A percentile compares a stretch with the other conserved stretches of the same genome.
These are phyloP conservation scores for Ganoderma boninense DNA, from an alignment of 1,284 basidiomycete genomes.

Conservation along the genomic window DNA sequence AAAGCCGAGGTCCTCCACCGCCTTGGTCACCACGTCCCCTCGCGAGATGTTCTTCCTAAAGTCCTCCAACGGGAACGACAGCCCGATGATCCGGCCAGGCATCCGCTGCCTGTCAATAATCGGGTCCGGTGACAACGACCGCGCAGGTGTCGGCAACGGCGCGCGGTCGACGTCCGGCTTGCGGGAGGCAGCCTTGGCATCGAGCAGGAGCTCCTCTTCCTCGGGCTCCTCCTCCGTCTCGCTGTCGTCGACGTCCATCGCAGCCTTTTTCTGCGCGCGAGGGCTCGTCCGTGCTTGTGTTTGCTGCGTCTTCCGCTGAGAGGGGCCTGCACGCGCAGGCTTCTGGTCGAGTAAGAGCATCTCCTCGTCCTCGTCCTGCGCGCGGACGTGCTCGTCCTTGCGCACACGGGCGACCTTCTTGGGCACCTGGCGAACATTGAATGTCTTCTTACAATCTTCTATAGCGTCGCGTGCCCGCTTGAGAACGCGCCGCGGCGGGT, in stretches of 20 bases:
- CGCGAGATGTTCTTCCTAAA: slow-evolving; percentile 74
- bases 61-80: slow-evolving; percentile 76
- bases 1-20: slow-evolving; percentile 77
- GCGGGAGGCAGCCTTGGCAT: slow-evolving; percentile 38
- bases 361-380: slow-evolving; percentile 69
- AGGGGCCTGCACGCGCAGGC: slow-evolving; percentile 45
- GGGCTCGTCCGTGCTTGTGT: slow-evolving; percentile 7
- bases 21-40: slow-evolving; percentile 84
- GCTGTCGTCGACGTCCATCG: slow-evolving; percentile 39
- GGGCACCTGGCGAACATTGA: slow-evolving; percentile 82
- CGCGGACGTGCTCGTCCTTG: slow-evolving; percentile 68
- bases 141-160: slow-evolving; percentile 47
- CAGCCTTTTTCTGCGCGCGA: slow-evolving; percentile 30
- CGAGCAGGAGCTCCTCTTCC: slow-evolving; percentile 38
- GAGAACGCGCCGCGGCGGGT: slow-evolving; percentile 75
- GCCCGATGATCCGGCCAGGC: slow-evolving; percentile 75
- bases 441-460: slow-evolving; percentile 66
- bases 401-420: slow-evolving; percentile 58
- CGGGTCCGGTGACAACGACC: slow-evolving; percentile 55
- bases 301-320: slow-evolving; percentile 23
- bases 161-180: slow-evolving; percentile 27
- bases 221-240: slow-evolving; percentile 36
- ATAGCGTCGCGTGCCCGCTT: slow-evolving; percentile 65
- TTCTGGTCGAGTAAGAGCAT: slow-evolving; percentile 66
- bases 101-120: slow-evolving; percentile 51